Conservation (phyloP, 805 yeast species). For the Crinitomyces ghanaensis region DNA sequence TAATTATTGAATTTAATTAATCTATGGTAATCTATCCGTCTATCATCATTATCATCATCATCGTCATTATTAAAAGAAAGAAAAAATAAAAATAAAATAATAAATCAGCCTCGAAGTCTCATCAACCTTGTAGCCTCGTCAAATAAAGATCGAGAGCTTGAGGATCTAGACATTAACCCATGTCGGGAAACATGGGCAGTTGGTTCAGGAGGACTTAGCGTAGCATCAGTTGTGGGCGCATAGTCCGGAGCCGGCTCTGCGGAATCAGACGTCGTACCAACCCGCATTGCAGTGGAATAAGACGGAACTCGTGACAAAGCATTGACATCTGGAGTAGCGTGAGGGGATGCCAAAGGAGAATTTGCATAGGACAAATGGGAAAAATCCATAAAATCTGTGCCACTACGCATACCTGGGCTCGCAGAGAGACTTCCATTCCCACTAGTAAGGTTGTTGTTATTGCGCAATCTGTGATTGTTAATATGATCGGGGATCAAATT, state of each 20-base stretch:
- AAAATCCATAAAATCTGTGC: constrained; percentile 7
- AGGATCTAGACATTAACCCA: constrained; percentile 9
- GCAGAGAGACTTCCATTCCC: constrained; percentile 4
- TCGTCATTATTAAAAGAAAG: background rate
- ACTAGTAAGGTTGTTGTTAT: constrained; percentile 1
- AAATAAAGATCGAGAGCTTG: constrained; percentile 14
- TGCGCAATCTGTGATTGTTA: constrained; percentile 4
- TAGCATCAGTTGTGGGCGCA: constrained; percentile 16
- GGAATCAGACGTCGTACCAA: constrained; percentile 34
- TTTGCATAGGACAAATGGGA: constrained; percentile 11
- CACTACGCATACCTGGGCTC: constrained; percentile 7
- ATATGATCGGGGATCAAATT: too few relatives aligned
- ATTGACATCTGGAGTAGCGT: constrained; percentile 16
- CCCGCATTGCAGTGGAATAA: constrained; percentile 63
- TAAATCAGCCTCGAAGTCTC: constrained; percentile 5
- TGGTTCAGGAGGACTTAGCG: constrained; percentile 7
- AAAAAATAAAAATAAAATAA: background rate
- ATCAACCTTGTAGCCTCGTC: constrained; percentile 14
- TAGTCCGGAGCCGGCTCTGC: constrained; percentile 58
- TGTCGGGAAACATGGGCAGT: constrained; percentile 6
- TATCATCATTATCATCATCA: background rate
- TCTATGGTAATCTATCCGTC: background rate
- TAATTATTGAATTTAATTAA: background rate
- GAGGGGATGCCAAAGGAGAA: constrained; percentile 8
- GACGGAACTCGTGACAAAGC: constrained; percentile 68